Evolutionary conservation across 2,329 filamentous ascomycete species (phyloP).

Genomic region (Orbilia javanica): DNA sequence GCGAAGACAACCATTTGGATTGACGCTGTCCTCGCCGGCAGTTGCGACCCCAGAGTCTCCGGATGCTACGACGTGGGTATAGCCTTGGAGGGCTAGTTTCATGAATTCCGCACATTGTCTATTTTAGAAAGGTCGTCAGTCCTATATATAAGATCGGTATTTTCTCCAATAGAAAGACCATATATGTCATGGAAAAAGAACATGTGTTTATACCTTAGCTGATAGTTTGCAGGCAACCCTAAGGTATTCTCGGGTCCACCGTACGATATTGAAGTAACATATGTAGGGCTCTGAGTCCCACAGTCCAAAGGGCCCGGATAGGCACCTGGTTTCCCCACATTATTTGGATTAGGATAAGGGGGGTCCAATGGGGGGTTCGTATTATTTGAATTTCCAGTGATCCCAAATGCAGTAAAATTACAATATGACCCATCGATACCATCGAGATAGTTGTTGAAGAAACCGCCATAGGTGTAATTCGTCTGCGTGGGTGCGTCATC

Average conservation of each 20-base stretch:
- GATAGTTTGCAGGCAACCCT: slow-evolving; percentile 68
- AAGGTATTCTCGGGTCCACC: slow-evolving; percentile 71
- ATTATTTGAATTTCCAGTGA: slow-evolving; percentile 67
- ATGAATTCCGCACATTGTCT: slow-evolving; percentile 70
- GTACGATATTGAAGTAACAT: slow-evolving; percentile 72
- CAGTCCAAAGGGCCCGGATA: slow-evolving; percentile 66
- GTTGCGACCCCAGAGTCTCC: slow-evolving; percentile 69
- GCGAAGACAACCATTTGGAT: slow-evolving; percentile 65
- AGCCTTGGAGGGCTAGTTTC: slow-evolving; percentile 70
- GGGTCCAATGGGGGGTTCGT: slow-evolving; percentile 68
- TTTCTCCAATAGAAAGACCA: too few relatives aligned
- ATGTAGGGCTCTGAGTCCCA: slow-evolving; percentile 70
- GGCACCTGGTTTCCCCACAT: slow-evolving; percentile 69
- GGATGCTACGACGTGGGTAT: slow-evolving; percentile 68
- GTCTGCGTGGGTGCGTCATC: slow-evolving; percentile 65
- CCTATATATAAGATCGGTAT: too few relatives aligned
- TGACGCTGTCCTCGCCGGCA: slow-evolving; percentile 64
- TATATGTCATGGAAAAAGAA: too few relatives aligned
- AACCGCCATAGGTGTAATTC: slow-evolving; percentile 62
- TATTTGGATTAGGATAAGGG: slow-evolving; percentile 68
- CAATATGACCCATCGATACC: slow-evolving; percentile 71
- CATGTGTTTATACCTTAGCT: slow-evolving; percentile 65
- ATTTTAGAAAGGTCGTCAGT: neutral
- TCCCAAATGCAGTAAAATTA: slow-evolving; percentile 68
- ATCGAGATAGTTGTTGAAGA: slow-evolving; percentile 69